Evolutionary conservation across 2,329 filamentous ascomycete species (phyloP).

Genomic region (Cytospora leucostoma): DNA sequence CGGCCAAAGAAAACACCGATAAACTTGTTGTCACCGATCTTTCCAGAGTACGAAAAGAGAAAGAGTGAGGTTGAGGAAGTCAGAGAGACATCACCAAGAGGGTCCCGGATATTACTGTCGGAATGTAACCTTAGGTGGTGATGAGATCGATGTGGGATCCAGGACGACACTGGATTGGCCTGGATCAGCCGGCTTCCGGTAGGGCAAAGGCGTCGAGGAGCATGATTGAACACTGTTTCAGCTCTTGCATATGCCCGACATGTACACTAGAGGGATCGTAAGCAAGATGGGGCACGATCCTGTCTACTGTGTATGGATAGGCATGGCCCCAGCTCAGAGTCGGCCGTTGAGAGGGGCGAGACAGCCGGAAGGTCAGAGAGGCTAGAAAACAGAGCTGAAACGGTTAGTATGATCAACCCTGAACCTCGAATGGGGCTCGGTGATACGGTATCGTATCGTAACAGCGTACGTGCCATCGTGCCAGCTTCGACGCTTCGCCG

Average conservation of each 20-base stretch:
- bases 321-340: neutral
- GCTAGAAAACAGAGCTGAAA: constrained; percentile 2
- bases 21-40: neutral
- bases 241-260: neutral
- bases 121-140: constrained; percentile 5
- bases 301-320: neutral
- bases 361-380: neutral
- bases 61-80: neutral
- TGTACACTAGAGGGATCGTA: neutral
- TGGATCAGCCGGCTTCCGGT: constrained; percentile 8
- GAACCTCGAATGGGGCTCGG: neutral
- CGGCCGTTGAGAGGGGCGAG: constrained; percentile 10
- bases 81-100: neutral
- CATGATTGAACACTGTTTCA: constrained; percentile 12
- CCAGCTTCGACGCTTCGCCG: constrained; percentile 1
- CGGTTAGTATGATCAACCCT: neutral
- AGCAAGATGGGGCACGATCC: constrained; percentile 9
- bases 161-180: constrained; percentile 10
- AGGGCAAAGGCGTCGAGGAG: neutral
- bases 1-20: neutral
- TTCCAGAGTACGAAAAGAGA: neutral
- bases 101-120: constrained; percentile 6
- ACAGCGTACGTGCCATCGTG: neutral
- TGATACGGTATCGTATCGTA: neutral
- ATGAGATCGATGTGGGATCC: constrained; percentile 13